Evolutionary conservation across 116 monocot species (phyloP).

Genomic region (Posidonia oceanica): DNA sequence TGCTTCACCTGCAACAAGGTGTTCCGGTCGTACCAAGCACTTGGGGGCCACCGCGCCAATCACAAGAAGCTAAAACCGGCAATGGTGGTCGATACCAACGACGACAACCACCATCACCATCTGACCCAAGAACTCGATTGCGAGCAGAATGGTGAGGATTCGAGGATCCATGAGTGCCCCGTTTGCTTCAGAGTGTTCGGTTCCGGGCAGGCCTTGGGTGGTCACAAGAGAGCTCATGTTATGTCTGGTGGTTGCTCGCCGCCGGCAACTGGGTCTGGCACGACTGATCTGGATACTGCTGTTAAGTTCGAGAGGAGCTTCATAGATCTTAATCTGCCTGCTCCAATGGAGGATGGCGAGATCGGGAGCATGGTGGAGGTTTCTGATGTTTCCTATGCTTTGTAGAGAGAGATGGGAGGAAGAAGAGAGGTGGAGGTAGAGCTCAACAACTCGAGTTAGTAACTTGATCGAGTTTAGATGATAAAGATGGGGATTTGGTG

Average conservation of each 20-base stretch:
- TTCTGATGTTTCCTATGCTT: constrained; percentile 12
- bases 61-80: constrained; percentile 47
- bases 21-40: constrained; percentile 50
- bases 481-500: neutral
- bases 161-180: constrained; percentile 20
- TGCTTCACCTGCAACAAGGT: constrained; percentile 39
- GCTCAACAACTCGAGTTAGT: neutral
- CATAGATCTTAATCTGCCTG: constrained; percentile 29
- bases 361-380: constrained; percentile 11
- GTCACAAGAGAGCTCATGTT: constrained; percentile 28
- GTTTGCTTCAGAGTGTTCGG: constrained; percentile 25
- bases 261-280: neutral
- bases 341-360: constrained; percentile 12
- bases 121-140: neutral
- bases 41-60: constrained; percentile 49
- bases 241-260: neutral
- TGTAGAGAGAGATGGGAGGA: neutral
- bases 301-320: neutral
- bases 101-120: neutral
- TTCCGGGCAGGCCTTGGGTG: constrained; percentile 37
- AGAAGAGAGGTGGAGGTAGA: neutral
- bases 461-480: neutral
- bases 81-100: neutral
- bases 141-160: neutral
- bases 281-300: neutral